Base-by-base conservation (phyloP, 768 basidiomycete species). In the Pulveroboletus sp. region DNA sequence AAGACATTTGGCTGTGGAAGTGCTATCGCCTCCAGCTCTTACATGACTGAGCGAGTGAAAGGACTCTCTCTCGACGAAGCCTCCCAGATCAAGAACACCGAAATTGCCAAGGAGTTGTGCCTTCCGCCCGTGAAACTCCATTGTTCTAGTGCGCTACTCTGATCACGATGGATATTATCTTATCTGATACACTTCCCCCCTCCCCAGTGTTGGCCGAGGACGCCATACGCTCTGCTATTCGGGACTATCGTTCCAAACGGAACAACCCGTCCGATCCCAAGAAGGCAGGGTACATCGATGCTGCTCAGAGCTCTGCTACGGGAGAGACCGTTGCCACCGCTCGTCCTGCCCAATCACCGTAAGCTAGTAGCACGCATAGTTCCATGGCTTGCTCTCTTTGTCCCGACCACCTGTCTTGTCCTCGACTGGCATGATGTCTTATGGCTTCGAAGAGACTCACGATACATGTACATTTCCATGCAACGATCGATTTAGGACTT, bases 1-100 rank as follows among this genome's bases (percentile, higher is more conserved):
- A 99, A 98, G 77, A 98, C 96, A 0, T 98, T 99, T 69, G 95
- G 96, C 3, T 98, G 96, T 69, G 96, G 96, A 46, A 94, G 92
- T 57, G 93, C 93, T 59, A 99, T 99, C 53, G 96, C 96, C 1
- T 95, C 93, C 1, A 93, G 91, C 63, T 94, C 91, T 7, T 99
- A 95, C 68, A 93, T 98, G 90, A 99, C 96, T 15, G 95, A 99
- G 73, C 88, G 93, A 45, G 95, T 99, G 53, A 95, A 85, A 72
- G 96, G 96, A 24, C 78, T 98, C 54, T 85, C 86, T 8, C 72
- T 99, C 49, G 96, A 97, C 46, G 91, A 93, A 53, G 96, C 96
- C 8, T 91, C 91, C 47, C 85, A 86, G 66, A 95, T 99, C 61
- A 96, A 94, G 73, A 99, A 99, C 75, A 98, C 96, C 10, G 96